Conservation (phyloP, 1,284 basidiomycete species). For the Clitocybe nebularis region DNA sequence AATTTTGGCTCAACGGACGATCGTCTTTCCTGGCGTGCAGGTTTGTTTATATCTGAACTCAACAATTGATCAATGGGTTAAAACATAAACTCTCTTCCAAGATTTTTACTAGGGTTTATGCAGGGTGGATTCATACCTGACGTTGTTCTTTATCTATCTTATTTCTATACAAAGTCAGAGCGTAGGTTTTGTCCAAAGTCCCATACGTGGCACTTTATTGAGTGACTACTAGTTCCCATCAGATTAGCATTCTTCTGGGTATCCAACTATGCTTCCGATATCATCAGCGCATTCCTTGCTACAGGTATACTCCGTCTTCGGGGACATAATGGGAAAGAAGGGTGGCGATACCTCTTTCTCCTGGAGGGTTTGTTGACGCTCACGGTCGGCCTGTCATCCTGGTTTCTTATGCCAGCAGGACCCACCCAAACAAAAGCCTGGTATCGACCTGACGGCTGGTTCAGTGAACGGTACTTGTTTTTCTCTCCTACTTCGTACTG, state of each 20-base stretch:
- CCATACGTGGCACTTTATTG: no score
- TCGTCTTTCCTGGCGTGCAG: slow-evolving; percentile 49
- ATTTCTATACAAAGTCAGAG: slow-evolving; percentile 64
- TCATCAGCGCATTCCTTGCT: slow-evolving; percentile 60
- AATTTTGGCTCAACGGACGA: slow-evolving; percentile 59
- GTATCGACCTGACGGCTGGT: slow-evolving; percentile 58
- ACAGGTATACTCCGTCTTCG: slow-evolving; percentile 59
- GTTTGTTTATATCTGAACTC: slow-evolving; percentile 33
- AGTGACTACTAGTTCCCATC: slow-evolving; percentile 50
- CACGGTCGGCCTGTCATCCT: slow-evolving; percentile 52
- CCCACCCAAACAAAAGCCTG: slow-evolving; percentile 67
- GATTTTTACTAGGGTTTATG: slow-evolving; percentile 36
- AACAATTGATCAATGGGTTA: slow-evolving; percentile 24
- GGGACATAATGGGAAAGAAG: slow-evolving; percentile 48
- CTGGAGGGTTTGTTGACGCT: slow-evolving; percentile 55
- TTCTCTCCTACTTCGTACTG: background rate
- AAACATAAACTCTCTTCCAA: slow-evolving; percentile 15
- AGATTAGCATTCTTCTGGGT: slow-evolving; percentile 71
- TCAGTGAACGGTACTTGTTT: slow-evolving; percentile 35
- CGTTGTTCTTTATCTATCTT: slow-evolving; percentile 62
- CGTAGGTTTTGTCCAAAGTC: slow-evolving; percentile 24
- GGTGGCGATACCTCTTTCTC: slow-evolving; percentile 60
- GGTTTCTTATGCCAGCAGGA: slow-evolving; percentile 63
- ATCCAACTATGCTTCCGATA: slow-evolving; percentile 50
- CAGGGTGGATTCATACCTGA: slow-evolving; percentile 58